phyloP scores from a whole-genome alignment of 139 green algal genomes.

The Picochlorum costavermella region DNA sequence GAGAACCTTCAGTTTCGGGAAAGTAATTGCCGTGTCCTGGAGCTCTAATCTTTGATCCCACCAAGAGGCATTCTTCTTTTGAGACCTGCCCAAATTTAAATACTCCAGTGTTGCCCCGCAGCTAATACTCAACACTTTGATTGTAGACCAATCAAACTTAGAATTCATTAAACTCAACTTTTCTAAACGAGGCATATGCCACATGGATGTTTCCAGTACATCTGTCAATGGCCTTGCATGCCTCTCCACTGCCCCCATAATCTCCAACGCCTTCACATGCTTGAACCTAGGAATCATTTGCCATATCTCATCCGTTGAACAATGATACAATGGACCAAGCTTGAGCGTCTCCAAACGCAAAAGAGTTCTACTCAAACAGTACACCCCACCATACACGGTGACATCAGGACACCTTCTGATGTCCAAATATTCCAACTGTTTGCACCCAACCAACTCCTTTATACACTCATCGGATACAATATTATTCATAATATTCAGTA shows the following conservation, averaged over 20 bases:
- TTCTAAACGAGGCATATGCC: background rate
- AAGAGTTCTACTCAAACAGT: background rate
- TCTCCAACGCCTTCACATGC: background rate
- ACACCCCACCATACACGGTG: background rate
- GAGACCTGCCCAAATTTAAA: background rate
- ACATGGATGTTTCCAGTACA: background rate
- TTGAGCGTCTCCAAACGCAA: background rate
- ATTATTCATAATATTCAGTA: no score
- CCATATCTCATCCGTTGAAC: background rate
- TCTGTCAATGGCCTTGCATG: background rate
- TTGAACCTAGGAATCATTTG: background rate
- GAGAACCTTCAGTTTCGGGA: no score
- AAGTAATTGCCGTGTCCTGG: no score
- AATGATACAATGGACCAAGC: background rate
- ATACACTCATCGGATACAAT: no score
- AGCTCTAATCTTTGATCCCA: no score
- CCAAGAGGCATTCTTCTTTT: background rate
- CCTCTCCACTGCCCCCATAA: background rate
- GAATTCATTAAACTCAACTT: background rate
- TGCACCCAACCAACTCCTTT: no score
- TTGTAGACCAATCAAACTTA: background rate
- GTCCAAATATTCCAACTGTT: no score
- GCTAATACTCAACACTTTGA: background rate
- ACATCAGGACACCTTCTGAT: no score
- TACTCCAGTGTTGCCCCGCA: background rate